Conservation (phyloP, 2,329 filamentous ascomycete species). For the Aspergillus luchuensis region DNA sequence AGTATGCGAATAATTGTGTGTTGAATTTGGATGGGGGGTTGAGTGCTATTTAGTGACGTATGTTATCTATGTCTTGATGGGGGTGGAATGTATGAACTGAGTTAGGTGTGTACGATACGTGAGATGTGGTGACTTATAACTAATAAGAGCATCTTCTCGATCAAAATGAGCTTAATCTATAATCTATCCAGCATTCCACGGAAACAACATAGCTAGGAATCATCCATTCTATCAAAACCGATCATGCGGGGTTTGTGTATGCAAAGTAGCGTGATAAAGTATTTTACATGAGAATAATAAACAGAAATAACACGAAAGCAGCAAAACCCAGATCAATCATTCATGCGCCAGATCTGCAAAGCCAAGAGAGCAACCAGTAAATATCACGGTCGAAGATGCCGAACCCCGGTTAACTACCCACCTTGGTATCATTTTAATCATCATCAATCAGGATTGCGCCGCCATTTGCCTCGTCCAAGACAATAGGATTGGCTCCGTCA, state of each 20-base stretch:
- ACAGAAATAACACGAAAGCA: background rate
- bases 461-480: slow-evolving; percentile 54
- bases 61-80: background rate
- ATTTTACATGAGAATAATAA: background rate
- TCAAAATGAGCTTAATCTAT: no score
- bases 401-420: background rate
- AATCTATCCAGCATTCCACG: no score
- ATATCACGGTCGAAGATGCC: background rate
- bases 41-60: slow-evolving; percentile 59
- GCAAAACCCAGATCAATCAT: background rate
- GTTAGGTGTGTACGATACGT: background rate
- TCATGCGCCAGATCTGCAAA: slow-evolving; percentile 1
- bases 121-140: background rate
- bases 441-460: slow-evolving; percentile 70
- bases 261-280: background rate
- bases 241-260: background rate
- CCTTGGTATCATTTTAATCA: slow-evolving; percentile 19
- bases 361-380: background rate
- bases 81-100: no score
- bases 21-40: slow-evolving; percentile 84
- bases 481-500: slow-evolving; percentile 40
- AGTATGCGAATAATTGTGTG: slow-evolving; percentile 84
- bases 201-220: no score
- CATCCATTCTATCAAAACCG: background rate
- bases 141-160: no score